phyloP scores from a whole-genome alignment of 2,329 filamentous ascomycete genomes.

The Talaromyces marneffei region DNA sequence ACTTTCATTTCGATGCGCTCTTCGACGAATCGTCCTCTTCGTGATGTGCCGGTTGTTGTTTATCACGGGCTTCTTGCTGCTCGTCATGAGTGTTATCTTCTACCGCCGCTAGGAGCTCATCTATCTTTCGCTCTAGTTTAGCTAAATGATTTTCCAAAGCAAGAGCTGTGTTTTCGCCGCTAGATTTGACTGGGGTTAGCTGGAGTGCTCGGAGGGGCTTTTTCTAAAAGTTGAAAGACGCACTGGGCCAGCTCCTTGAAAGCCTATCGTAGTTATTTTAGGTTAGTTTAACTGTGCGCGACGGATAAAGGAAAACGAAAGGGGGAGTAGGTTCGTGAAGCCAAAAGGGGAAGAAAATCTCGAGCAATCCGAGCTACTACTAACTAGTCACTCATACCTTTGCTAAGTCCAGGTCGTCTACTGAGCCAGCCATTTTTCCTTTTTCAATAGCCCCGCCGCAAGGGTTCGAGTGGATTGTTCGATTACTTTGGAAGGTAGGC shows the following conservation, averaged over 20 bases:
- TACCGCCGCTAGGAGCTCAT: conserved; percentile 26
- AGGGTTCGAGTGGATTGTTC: neutral
- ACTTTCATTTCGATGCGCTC: conserved; percentile 53
- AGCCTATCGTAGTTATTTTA: conserved; percentile 19
- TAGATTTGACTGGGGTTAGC: conserved; percentile 19
- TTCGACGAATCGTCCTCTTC: conserved; percentile 20
- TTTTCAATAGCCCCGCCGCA: neutral
- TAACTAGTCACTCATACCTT: neutral
- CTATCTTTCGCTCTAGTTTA: conserved; percentile 50
- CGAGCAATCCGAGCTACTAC: neutral
- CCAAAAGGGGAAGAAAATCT: neutral
- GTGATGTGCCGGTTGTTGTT: conserved; percentile 13
- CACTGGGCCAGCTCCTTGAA: conserved; percentile 30
- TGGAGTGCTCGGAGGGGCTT: neutral
- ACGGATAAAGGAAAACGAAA: neutral
- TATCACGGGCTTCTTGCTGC: neutral
- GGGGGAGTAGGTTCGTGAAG: neutral
- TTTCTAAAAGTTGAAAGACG: neutral
- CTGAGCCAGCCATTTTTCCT: neutral
- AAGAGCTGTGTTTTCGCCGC: conserved; percentile 52
- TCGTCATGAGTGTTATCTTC: conserved; percentile 9
- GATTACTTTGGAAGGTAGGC: neutral
- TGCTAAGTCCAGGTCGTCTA: conserved; percentile 9
- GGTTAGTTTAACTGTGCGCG: neutral
- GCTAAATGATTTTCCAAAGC: conserved; percentile 51